Conservation (phyloP, 2,329 filamentous ascomycete genomes). For the Biscogniauxia sp. region DNA sequence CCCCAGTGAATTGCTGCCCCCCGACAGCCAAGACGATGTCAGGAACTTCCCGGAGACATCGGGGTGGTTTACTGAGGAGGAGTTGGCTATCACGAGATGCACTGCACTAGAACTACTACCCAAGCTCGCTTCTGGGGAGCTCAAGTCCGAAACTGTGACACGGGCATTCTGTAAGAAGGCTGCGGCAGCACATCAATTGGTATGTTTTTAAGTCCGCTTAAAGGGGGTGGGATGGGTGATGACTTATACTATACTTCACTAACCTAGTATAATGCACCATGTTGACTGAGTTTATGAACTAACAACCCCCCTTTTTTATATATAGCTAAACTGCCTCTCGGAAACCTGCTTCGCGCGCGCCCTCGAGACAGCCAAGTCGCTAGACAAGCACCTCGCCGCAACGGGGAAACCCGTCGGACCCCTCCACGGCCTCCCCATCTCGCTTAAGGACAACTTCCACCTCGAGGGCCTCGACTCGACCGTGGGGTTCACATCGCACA, state of each 20-base stretch:
- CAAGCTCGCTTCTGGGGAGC: conserved; percentile 36
- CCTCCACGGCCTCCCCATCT: conserved; percentile 63
- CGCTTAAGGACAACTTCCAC: conserved; percentile 71
- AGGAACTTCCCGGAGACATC: conserved; percentile 54
- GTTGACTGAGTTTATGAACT: neutral
- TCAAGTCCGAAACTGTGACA: conserved; percentile 36
- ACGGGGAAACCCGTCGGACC: conserved; percentile 54
- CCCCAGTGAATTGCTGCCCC: conserved; percentile 50
- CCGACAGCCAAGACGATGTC: conserved; percentile 53
- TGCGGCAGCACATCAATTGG: conserved; percentile 37
- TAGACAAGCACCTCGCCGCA: conserved; percentile 49
- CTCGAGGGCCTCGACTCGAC: conserved; percentile 58
- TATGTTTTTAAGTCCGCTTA: conserved; percentile 10
- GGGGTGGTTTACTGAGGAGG: conserved; percentile 54
- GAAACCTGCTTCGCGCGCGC: conserved; percentile 56
- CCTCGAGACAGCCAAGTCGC: conserved; percentile 42
- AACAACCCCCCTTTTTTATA: neutral
- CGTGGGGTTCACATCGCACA: conserved; percentile 62
- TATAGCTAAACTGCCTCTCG: conserved; percentile 48
- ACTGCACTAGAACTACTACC: conserved; percentile 34
- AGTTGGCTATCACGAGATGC: conserved; percentile 38
- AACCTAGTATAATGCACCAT: neutral
- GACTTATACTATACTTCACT: too few species aligned
- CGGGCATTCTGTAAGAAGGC: conserved; percentile 40
- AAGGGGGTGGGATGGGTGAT: too few species aligned